Base-by-base conservation (phyloP, 768 basidiomycete genomes). In the Kondoa malvinella region DNA sequence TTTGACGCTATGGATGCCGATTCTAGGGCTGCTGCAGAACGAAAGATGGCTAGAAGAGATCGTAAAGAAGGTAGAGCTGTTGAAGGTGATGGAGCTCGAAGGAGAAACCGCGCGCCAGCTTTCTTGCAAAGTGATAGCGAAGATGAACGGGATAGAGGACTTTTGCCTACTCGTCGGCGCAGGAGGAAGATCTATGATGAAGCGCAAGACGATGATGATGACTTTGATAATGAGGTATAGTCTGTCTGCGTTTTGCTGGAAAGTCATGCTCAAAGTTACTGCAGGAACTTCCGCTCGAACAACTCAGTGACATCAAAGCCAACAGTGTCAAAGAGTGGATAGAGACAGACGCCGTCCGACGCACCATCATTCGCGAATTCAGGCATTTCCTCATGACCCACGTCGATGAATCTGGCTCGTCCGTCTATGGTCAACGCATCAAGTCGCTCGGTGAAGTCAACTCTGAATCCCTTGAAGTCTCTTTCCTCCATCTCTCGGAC, bases 291-390 rank as follows among this genome's bases (percentile, higher is more conserved):
- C 92, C 95, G 0, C 77, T 95, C 57, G 94, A 97, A 76, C 90
- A 99, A 79, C 81, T 99, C 12, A 89, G 89, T 69, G 95, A 99
- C 75, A 92, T 99, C 80, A 96, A 97, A 76, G 90, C 92, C 50
- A 90, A 92, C 75, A 92, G 89, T 15, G 91, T 99, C 67, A 87
- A 88, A 27, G 95, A 97, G 77, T 99, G 95, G 95, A 92, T 97
- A 73, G 87, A 89, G 21, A 86, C 87, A 67, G 90, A 92, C 68
- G 85, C 88, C 56, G 94, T 97, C 71, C 84, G 87, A 72, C 83
- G 88, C 66, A 87, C 92, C 0, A 91, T 99, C 71, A 83, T 88
- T 72, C 84, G 86, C 71, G 89, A 96, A 77, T 97, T 99, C 81
- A 84, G 88, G 59, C 85, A 90, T 72, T 99, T 99, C 78, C 80